These are phyloP conservation scores for Monosporascus sp. DNA, from an alignment of 2,329 filamentous ascomycete genomes.

Conservation along the genomic window DNA sequence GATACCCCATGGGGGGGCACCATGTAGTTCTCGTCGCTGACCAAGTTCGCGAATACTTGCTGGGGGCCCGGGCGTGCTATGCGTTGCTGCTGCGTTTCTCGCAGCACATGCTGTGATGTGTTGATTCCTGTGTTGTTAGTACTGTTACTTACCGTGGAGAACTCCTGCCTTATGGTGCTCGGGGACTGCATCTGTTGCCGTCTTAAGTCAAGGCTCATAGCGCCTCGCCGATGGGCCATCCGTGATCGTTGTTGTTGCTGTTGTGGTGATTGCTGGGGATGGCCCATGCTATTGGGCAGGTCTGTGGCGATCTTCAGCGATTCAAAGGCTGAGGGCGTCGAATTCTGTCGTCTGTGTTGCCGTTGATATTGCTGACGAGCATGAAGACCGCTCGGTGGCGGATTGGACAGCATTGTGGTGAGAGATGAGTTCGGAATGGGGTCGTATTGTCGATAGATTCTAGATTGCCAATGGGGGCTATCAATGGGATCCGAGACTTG, in stretches of 20 bases:
- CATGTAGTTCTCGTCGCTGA: slow-evolving; percentile 48
- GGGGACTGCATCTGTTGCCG: slow-evolving; percentile 45
- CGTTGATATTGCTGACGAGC: slow-evolving; percentile 67
- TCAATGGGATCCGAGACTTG: slow-evolving; percentile 38
- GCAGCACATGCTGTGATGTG: slow-evolving; percentile 72
- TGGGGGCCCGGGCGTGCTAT: slow-evolving; percentile 69
- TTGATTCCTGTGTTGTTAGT: slow-evolving; percentile 52
- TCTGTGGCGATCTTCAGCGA: slow-evolving; percentile 61
- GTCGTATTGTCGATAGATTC: slow-evolving; percentile 44
- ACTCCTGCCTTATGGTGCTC: slow-evolving; percentile 38
- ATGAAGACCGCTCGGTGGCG: slow-evolving; percentile 61
- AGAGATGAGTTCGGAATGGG: slow-evolving; percentile 62
- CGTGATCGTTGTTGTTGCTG: slow-evolving; percentile 24
- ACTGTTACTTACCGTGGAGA: slow-evolving; percentile 46
- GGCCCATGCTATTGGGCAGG: slow-evolving; percentile 51
- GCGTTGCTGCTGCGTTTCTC: slow-evolving; percentile 86
- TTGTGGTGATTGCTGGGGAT: slow-evolving; percentile 29
- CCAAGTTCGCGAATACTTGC: slow-evolving; percentile 30
- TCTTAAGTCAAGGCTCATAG: slow-evolving; percentile 72
- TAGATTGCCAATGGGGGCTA: slow-evolving; percentile 25
- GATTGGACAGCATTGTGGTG: slow-evolving; percentile 76
- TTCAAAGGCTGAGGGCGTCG: slow-evolving; percentile 74
- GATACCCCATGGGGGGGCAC: slow-evolving; percentile 52
- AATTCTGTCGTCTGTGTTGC: slow-evolving; percentile 82
- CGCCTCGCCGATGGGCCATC: slow-evolving; percentile 66